Conservation (phyloP, 225 moss, liverwort and hornwort genomes). For the Pseudoscleropodium purum region DNA sequence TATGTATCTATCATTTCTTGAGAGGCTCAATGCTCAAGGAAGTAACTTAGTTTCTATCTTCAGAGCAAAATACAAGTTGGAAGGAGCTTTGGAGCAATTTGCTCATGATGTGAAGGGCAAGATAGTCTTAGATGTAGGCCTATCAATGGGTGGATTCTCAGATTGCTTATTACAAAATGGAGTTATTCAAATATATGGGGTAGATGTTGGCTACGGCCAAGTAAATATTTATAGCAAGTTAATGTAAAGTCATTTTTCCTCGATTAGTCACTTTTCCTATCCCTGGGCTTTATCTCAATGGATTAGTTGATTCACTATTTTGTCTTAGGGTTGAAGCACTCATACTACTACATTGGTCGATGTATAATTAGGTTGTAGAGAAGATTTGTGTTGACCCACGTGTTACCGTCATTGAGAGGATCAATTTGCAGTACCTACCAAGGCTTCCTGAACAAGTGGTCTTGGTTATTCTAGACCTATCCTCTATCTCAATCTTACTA, state of each 20-base stretch:
- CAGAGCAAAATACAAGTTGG: conserved; percentile 95
- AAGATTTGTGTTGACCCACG: conserved; percentile 76
- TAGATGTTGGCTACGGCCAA: conserved; percentile 96
- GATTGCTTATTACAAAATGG: conserved; percentile 89
- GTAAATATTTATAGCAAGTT: conserved; percentile 4
- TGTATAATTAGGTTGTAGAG: conserved; percentile 65
- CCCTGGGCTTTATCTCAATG: not conserved
- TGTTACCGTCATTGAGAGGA: conserved; percentile 88
- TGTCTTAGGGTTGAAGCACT: not conserved
- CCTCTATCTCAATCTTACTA: conserved; percentile 84
- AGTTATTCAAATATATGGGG: conserved; percentile 74
- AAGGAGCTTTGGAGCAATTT: conserved; percentile 91
- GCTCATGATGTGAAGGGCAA: conserved; percentile 71
- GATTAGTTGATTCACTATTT: not conserved
- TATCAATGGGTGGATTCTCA: conserved; percentile 93
- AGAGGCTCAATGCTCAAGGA: not conserved
- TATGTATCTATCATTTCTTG: not conserved
- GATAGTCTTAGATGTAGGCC: conserved; percentile 79
- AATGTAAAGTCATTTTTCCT: not conserved
- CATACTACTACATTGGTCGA: not conserved
- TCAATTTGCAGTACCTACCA: conserved; percentile 79
- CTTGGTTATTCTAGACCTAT: conserved; percentile 85
- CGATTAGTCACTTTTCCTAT: not conserved
- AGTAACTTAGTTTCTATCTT: not conserved
- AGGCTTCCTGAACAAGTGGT: conserved; percentile 81